Evolutionary conservation across 192 early-diverging fungal species (phyloP), one percentile per base, ranked within the genome.

Genomic region (Entomortierella lignicola): DNA sequence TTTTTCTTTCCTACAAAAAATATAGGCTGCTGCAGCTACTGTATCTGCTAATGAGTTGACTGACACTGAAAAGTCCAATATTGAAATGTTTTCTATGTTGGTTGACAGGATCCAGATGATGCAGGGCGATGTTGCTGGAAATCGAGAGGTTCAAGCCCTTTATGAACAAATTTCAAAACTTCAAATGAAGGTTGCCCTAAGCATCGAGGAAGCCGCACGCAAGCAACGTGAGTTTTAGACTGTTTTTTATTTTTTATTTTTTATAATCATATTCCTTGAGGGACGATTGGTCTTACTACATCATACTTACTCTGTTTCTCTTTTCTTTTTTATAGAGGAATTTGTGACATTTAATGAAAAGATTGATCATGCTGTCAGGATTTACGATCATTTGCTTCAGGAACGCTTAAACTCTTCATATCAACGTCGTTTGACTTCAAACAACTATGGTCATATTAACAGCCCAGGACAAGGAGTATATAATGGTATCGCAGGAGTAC

Each of bases 21-120:
- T n/a, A n/a, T 41, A 64, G 77, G 18, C 66, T 51, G 30, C 77
- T 25, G n/a, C 69, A 48, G 29, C 80, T 29, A 27, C 54, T 47
- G 47, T 70, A 61, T 54, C 64, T 64, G 13, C 80, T 81, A 81
- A 92, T 51, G 94, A 96, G 57, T 74, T 99, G 70, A 86, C 90
- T 23, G 67, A 85, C 0, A 88, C 91, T 8, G 96, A 99, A 82
- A 87, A 91, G 54, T 96, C 98, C 62, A 97, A 96, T 43, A 91
- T 99, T 25, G 88, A 93, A 72, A 80, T 97, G 15, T 99, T 99
- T 63, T 89, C 94, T 41, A 89, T 95, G 15, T 82, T 98, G 26
- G 87, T 99, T 53, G 91, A 94, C 44, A 81, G 93, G 55, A 89
- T 96, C 30, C 93, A 93, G 48, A 85, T 83, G 48, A 88, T 88